Base-by-base conservation (phyloP, 345 rosid species). In the Hibiscus syriacus region DNA sequence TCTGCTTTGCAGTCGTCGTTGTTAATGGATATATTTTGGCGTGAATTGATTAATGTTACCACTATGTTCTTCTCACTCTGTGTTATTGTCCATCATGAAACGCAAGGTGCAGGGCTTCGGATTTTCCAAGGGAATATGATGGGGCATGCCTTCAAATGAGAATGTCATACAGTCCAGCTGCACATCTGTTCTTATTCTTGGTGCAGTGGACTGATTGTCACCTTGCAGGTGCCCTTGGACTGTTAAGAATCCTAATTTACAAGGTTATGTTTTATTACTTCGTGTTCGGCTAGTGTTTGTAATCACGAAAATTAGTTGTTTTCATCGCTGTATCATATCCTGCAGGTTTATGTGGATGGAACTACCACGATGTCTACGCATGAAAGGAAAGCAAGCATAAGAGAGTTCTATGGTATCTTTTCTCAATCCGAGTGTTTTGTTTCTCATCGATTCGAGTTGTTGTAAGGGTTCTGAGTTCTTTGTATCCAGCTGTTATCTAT, bases 61-160 rank as follows among this genome's bases (percentile, higher is more conserved):
- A 19, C 49, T 52, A 20, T 53, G 26, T 46, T 43, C 27, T 13
- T 19, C 23, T 72, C 30, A 45, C 30, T 56, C 34, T 70, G 29
- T 50, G 60, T 29, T 34, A 66, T 26, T 70, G 22, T 29, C 72
- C 12, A 25, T 53, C 41, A n/a, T 32, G 34, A 29, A 54, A 30
- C 74, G 32, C 20, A 66, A 36, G 25, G 13, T 71, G 71, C 80
- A 87, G 92, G 84, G 92, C 90, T 7, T 77, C 92, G 0, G 90
- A 83, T 76, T 78, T 80, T 64, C 83, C 86, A 0, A 76, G 90
- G 69, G 90, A 83, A 41, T 85, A 76, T 63, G 86, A 82, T 70
- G 92, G 90, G 12, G 84, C 86, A 36, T 87, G 92, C 68, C 80
- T 87, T 67, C 92, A 87, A 68, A 85, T 85, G 92, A 79, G 90